Evolutionary conservation across 2,329 filamentous ascomycete species (phyloP).

Genomic region (Epichloe baconii): DNA sequence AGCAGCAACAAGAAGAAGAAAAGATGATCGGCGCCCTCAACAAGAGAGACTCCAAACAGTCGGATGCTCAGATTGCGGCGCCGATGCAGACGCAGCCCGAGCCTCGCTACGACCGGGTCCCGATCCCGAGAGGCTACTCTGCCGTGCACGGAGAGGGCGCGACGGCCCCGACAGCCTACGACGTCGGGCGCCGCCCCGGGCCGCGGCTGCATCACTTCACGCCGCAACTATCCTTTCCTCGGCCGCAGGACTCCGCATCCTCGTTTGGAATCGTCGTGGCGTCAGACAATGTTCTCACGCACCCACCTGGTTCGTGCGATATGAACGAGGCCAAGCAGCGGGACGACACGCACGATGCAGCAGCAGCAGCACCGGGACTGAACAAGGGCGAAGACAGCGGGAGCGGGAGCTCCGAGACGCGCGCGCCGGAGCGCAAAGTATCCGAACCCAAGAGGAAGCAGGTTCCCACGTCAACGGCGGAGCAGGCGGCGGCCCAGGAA

Average conservation of each 20-base stretch:
- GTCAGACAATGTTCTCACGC: neutral
- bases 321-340: too few relatives aligned
- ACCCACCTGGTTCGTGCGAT: too few relatives aligned
- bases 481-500: slow-evolving; percentile 11
- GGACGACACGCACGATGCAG: too few relatives aligned
- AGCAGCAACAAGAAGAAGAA: slow-evolving; percentile 13
- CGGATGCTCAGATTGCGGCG: neutral
- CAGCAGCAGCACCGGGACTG: too few relatives aligned
- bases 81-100: slow-evolving; percentile 10
- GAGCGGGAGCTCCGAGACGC: neutral
- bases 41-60: slow-evolving; percentile 19
- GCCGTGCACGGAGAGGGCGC: slow-evolving; percentile 24
- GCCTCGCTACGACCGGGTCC: slow-evolving; percentile 23
- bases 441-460: neutral
- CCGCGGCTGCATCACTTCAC: too few relatives aligned
- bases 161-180: slow-evolving; percentile 17
- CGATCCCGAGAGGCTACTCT: slow-evolving; percentile 24
- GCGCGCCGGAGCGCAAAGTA: neutral
- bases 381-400: neutral
- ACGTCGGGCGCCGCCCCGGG: slow-evolving; percentile 7
- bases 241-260: slow-evolving; percentile 2
- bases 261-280: slow-evolving; percentile 1
- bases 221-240: neutral
- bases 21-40: slow-evolving; percentile 19
- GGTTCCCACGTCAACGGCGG: slow-evolving; percentile 2